phyloP scores from a whole-genome alignment of 148 eudicot genomes.

The Rhododendron molle region DNA sequence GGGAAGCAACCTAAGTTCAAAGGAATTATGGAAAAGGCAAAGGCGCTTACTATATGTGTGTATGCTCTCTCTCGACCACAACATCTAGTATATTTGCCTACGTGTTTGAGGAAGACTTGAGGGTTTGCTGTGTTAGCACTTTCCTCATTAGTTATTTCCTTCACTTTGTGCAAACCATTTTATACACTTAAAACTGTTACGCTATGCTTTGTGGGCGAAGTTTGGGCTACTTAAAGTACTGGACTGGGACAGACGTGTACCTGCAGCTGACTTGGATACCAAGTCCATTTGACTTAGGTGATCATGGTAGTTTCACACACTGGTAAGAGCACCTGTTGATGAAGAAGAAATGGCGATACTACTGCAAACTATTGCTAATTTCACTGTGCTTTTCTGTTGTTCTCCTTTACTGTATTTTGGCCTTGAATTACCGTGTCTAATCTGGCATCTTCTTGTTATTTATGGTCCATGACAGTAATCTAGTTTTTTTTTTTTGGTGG shows the following conservation, averaged over 20 bases:
- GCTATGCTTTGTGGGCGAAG: not conserved
- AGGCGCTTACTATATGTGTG: too few relatives aligned
- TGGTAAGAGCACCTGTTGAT: not conserved
- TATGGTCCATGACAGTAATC: not conserved
- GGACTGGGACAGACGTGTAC: not conserved
- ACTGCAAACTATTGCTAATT: not conserved
- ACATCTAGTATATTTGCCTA: not conserved
- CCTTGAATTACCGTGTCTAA: not conserved
- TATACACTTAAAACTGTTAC: not conserved
- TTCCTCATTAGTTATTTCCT: not conserved
- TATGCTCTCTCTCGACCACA: too few relatives aligned
- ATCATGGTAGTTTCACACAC: not conserved
- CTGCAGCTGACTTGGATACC: conserved; percentile 3
- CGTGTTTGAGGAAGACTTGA: not conserved
- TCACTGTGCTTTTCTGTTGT: not conserved
- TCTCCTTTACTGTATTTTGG: not conserved
- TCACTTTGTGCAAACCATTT: not conserved
- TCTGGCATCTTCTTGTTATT: not conserved
- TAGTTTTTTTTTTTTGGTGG: not conserved
- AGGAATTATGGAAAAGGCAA: too few relatives aligned
- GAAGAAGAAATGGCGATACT: not conserved
- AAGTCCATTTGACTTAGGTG: not conserved
- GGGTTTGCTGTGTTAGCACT: not conserved
- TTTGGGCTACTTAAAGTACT: not conserved
- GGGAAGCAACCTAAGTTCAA: too few relatives aligned